Conservation (phyloP, 306 rosid genomes). For the Amphicarpaea edgeworthii region DNA sequence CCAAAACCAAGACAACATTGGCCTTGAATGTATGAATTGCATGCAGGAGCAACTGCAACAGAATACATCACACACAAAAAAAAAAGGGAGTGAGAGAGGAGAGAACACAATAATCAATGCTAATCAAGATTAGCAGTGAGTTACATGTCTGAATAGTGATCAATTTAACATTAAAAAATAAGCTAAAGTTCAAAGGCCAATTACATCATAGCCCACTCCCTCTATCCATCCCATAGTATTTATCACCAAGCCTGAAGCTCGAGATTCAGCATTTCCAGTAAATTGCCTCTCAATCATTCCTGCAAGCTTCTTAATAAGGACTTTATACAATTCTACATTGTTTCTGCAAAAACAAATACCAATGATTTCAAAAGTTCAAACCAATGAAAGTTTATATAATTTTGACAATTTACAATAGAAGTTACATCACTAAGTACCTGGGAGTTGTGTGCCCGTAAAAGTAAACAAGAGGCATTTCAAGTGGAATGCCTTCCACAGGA, state of each 20-base stretch:
- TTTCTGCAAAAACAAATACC: constrained; percentile 57
- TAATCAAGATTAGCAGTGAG: constrained; percentile 36
- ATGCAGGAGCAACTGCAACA: no score
- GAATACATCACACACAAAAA: no score
- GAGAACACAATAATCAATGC: constrained; percentile 19
- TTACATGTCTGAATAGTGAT: constrained; percentile 3
- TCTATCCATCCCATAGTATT: constrained; percentile 99
- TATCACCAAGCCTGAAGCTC: constrained; percentile 96
- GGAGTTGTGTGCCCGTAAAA: constrained; percentile 88
- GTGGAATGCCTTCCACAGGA: constrained; percentile 94
- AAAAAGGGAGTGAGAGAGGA: constrained; percentile 3
- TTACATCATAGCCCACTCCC: constrained; percentile 95
- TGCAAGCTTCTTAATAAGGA: constrained; percentile 87
- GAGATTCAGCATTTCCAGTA: constrained; percentile 81
- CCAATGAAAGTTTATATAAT: not conserved
- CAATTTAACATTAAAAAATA: constrained; percentile 30
- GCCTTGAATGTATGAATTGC: constrained; percentile 44
- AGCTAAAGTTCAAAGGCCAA: constrained; percentile 15
- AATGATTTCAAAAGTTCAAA: constrained; percentile 30
- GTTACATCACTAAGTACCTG: constrained; percentile 54
- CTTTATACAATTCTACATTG: constrained; percentile 87
- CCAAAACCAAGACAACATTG: constrained; percentile 90
- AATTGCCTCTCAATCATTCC: constrained; percentile 85
- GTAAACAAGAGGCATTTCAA: constrained; percentile 94
- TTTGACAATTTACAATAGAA: constrained; percentile 6